phyloP scores from a whole-genome alignment of 805 yeast species.

The Ogataea wickerhamii region DNA sequence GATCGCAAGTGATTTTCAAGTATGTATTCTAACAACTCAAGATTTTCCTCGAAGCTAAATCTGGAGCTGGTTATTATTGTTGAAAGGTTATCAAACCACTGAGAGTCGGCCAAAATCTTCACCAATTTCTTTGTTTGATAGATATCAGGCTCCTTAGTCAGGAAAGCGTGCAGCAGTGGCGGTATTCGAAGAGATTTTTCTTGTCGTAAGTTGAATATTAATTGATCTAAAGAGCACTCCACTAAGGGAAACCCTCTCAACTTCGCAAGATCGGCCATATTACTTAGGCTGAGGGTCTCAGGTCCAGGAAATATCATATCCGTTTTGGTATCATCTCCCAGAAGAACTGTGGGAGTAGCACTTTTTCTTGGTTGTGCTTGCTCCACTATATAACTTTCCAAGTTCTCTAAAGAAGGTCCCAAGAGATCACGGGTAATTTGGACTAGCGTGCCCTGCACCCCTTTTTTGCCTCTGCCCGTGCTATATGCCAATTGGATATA shows the following conservation, averaged over 20 bases:
- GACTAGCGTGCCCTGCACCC: background rate
- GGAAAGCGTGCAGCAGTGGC: background rate
- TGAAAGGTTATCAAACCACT: constrained; percentile 14
- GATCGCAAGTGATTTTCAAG: constrained; percentile 5
- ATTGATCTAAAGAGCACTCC: background rate
- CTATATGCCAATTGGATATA: background rate
- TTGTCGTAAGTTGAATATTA: background rate
- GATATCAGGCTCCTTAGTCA: background rate
- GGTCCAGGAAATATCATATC: background rate
- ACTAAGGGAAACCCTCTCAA: constrained; percentile 1
- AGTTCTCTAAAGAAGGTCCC: constrained; percentile 3
- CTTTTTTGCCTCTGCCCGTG: background rate
- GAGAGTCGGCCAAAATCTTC: constrained; percentile 5
- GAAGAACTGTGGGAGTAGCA: background rate
- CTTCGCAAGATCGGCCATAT: background rate
- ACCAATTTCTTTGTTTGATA: constrained; percentile 1
- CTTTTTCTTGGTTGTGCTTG: constrained; percentile 1
- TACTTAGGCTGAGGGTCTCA: background rate
- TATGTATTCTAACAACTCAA: constrained; percentile 2
- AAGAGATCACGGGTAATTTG: constrained; percentile 3
- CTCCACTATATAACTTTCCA: constrained; percentile 5
- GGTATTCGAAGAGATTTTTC: background rate
- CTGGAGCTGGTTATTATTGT: constrained; percentile 4
- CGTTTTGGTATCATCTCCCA: too few relatives aligned
- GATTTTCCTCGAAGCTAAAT: constrained; percentile 9